These are phyloP conservation scores for Lentinula sp. DNA, from an alignment of 768 basidiomycete genomes.

Conservation along the genomic window DNA sequence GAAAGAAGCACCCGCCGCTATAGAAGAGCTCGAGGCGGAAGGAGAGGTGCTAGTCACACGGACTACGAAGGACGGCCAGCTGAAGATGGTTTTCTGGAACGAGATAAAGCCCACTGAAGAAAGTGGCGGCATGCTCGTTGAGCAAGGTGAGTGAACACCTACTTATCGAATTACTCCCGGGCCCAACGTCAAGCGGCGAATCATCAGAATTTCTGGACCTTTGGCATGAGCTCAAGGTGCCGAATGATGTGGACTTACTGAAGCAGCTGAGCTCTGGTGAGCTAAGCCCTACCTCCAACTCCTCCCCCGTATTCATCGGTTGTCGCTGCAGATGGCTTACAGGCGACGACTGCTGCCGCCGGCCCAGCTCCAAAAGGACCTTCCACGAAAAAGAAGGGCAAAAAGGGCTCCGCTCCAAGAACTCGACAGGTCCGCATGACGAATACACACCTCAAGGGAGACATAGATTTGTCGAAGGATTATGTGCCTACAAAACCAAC, in stretches of 20 bases:
- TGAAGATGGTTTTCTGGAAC: constrained; percentile 87
- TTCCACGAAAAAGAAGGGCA: constrained; percentile 68
- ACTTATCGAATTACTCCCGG: neutral
- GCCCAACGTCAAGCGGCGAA: neutral
- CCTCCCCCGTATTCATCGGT: neutral
- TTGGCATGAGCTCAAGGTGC: constrained; percentile 82
- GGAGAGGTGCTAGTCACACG: constrained; percentile 87
- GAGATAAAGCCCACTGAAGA: constrained; percentile 77
- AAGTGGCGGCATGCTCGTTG: constrained; percentile 62
- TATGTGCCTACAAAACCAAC: constrained; percentile 25
- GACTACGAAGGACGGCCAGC: constrained; percentile 74
- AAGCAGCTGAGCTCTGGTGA: constrained; percentile 71
- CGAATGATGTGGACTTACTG: constrained; percentile 78
- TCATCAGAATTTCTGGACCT: constrained; percentile 75
- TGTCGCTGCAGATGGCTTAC: constrained; percentile 59
- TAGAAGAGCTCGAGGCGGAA: constrained; percentile 86
- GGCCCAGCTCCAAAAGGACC: constrained; percentile 46
- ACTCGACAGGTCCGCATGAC: constrained; percentile 81
- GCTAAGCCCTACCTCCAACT: constrained; percentile 11
- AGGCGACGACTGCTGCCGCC: constrained; percentile 66
- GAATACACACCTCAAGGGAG: constrained; percentile 81
- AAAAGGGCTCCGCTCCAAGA: constrained; percentile 65
- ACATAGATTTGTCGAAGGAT: constrained; percentile 80
- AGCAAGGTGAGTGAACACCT: constrained; percentile 55
- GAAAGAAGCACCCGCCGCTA: constrained; percentile 78